Base-by-base conservation (phyloP, 805 yeast species). In the Monosporozyma unispora region DNA sequence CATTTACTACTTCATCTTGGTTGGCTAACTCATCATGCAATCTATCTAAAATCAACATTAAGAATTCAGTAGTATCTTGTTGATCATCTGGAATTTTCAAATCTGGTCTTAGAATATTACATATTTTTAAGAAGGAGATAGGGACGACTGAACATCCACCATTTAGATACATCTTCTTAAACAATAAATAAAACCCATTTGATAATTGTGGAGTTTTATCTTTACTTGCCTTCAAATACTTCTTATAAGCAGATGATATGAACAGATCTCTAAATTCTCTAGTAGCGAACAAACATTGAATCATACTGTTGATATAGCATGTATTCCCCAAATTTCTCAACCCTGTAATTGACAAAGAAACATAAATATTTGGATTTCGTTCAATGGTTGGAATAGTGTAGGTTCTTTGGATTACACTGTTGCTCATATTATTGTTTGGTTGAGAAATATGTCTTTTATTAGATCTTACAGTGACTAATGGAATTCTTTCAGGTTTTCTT, bases 51-150 rank as follows among this genome's bases (percentile, higher is more conserved):
- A 84, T 54, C 52, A 84, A 78, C 61, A 84, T 72, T 42, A 86
- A 64, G 58, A 84, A 84, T 57, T 86, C 93, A 48, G 85, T 88
- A 1, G 90, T 82, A 62, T 86, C 95, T 59, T 86, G 93, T 58
- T 86, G 95, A 57, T 83, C 87, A 55, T 75, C 65, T 0, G 91
- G 91, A 11, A 85, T 82, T 54, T 71, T 69, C 48, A 84, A 73
- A 57, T 82, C 87, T 0, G 89, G 89, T 54, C 83, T 79, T 21
- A 83, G 59, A 6, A 67, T 52, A 21, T 77, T 65, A 46, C 82
- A 68, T 1, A 70, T 63, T 44, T 80, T 73, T 40, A 84, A 70
- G 57, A 85, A 84, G 41, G 79, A 77, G 8, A 78, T 74, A 3
- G 91, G 89, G 1, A 82, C 80, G 31, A 84, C 78, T 0, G 82